A percentile compares a stretch with the other conserved stretches of the same genome.
Evolutionary conservation across 345 rosid species (phyloP).

Genomic region (Camelina hispida): DNA sequence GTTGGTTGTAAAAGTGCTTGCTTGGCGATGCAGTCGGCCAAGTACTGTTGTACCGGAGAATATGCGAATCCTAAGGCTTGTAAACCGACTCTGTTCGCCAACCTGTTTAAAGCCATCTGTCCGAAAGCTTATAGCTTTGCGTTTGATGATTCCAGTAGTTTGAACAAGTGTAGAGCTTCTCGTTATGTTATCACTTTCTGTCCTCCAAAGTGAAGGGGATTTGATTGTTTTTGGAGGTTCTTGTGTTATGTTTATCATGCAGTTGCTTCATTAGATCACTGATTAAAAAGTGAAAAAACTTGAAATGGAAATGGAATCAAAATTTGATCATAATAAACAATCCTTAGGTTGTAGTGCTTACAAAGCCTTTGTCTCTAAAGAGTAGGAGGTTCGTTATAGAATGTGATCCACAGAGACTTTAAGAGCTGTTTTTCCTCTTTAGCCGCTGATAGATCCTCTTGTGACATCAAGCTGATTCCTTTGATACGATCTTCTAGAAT

Average conservation of each 20-base stretch:
- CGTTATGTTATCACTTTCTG: conserved; percentile 91
- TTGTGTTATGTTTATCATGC: background rate
- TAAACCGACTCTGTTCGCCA: conserved; percentile 82
- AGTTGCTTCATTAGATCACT: background rate
- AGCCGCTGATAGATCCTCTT: conserved; percentile 73
- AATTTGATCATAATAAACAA: background rate
- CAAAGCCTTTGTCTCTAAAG: conserved; percentile 58
- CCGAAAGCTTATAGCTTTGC: conserved; percentile 96
- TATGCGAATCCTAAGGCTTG: conserved; percentile 70
- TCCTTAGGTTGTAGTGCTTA: background rate
- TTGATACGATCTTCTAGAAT: conserved; percentile 70
- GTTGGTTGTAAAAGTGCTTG: conserved; percentile 97
- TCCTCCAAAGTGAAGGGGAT: conserved; percentile 66
- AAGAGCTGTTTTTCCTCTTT: conserved; percentile 77
- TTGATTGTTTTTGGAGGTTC: background rate
- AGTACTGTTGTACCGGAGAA: conserved; percentile 88
- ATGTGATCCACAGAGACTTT: conserved; percentile 70
- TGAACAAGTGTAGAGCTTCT: conserved; percentile 87
- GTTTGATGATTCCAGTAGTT: conserved; percentile 87
- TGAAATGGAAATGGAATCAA: background rate
- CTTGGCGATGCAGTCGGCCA: conserved; percentile 89
- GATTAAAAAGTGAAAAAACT: conserved; percentile 1
- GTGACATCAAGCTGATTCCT: conserved; percentile 63
- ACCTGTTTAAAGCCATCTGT: conserved; percentile 88
- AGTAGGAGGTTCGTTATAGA: conserved; percentile 64